Evolutionary conservation across 305 asterid genomes (phyloP).

Genomic region (Fraxinus sp.): DNA sequence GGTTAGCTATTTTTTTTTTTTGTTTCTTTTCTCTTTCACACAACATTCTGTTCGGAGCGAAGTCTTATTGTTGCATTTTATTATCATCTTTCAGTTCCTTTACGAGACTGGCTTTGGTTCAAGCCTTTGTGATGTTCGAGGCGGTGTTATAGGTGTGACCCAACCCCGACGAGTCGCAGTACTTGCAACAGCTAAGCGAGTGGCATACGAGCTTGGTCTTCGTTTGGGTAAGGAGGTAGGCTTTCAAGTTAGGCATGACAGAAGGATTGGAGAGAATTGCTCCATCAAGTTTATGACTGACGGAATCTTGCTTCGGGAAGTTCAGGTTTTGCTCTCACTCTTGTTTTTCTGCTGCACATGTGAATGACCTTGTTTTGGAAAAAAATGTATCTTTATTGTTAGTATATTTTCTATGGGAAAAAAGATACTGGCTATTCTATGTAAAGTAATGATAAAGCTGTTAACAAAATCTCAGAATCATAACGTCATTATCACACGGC

Average conservation of each 20-base stretch:
- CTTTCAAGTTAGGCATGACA: conserved; percentile 94
- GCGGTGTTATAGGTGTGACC: conserved; percentile 92
- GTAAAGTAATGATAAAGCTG: neutral
- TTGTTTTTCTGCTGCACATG: neutral
- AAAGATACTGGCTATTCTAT: neutral
- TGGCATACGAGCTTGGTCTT: conserved; percentile 89
- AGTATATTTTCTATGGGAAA: neutral
- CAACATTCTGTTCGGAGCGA: neutral
- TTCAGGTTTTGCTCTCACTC: conserved; percentile 61
- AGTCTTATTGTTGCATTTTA: conserved; percentile 21
- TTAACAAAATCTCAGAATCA: neutral
- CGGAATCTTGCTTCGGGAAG: conserved; percentile 94
- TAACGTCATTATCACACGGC: neutral
- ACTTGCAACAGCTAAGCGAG: conserved; percentile 94
- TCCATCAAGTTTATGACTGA: conserved; percentile 96
- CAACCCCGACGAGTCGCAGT: conserved; percentile 98
- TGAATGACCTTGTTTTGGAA: neutral
- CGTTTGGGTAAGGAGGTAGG: conserved; percentile 85
- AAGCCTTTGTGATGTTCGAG: conserved; percentile 33
- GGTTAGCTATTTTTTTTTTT: conserved; percentile 43
- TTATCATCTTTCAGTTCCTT: conserved; percentile 59
- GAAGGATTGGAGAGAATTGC: conserved; percentile 71
- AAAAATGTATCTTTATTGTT: neutral
- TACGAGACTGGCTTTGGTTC: conserved; percentile 90
- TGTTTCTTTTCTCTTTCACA: neutral